Evolutionary conservation across 345 rosid genomes (phyloP).

Genomic region (Eucalyptus shirleyi): DNA sequence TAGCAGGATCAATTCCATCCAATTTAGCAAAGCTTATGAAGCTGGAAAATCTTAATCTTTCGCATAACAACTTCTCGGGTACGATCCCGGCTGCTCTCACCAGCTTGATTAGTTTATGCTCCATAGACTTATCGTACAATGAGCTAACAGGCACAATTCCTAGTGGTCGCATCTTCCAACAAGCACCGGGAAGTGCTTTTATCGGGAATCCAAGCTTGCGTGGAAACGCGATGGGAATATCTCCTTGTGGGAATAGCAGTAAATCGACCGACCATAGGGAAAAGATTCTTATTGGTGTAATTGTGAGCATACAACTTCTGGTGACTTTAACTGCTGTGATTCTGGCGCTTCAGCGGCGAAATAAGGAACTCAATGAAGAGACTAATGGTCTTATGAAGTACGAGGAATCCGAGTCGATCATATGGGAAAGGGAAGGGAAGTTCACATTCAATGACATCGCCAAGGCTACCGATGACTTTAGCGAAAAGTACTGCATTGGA

Average conservation of each 20-base stretch:
- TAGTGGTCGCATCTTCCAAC: too few species aligned
- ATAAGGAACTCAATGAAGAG: constrained; percentile 11
- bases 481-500: too few species aligned
- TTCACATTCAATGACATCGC: too few species aligned
- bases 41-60: constrained; percentile 2
- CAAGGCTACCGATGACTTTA: too few species aligned
- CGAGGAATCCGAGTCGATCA: background rate
- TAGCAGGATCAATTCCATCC: constrained; percentile 38
- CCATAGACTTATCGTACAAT: too few species aligned
- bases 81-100: too few species aligned
- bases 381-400: background rate
- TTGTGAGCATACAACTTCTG: constrained; percentile 16
- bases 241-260: background rate
- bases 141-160: too few species aligned
- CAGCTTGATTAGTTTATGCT: too few species aligned
- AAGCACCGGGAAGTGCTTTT: too few species aligned
- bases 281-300: constrained; percentile 6
- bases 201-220: too few species aligned
- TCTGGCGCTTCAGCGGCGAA: background rate
- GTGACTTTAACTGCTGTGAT: background rate
- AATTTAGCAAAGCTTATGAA: constrained; percentile 18
- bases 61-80: too few species aligned
- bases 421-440: too few species aligned
- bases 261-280: constrained; percentile 2
- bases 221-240: accelerated